Conservation (phyloP, 495 filamentous ascomycete species). For the Aeminium ludgeri region DNA sequence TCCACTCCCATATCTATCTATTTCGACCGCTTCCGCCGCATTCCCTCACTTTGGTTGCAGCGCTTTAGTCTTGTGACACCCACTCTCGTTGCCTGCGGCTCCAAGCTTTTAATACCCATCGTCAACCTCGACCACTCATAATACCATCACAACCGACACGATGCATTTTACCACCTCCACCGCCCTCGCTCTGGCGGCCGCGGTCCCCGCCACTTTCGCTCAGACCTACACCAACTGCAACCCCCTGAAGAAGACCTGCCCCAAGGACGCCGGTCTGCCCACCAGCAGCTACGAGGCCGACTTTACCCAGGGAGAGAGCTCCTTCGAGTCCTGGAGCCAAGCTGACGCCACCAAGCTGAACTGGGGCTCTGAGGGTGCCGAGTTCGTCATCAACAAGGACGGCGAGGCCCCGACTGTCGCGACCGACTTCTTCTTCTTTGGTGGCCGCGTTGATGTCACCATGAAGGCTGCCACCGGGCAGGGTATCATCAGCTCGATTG, state of each 20-base stretch:
- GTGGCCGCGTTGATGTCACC: conserved; percentile 50
- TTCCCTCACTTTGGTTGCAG: too few species aligned
- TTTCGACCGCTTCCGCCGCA: too few species aligned
- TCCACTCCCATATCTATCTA: too few species aligned
- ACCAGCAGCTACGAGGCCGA: conserved; percentile 40
- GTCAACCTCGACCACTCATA: not conserved
- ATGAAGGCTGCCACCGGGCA: conserved; percentile 56
- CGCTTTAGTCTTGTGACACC: too few species aligned
- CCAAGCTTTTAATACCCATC: too few species aligned
- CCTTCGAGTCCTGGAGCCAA: conserved; percentile 41
- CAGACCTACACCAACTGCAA: conserved; percentile 55
- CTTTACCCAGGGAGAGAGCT: conserved; percentile 42
- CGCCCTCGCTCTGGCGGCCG: conserved; percentile 6
- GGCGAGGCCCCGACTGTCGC: conserved; percentile 60
- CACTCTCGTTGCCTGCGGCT: too few species aligned
- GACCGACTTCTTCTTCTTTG: conserved; percentile 63
- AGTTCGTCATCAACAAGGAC: conserved; percentile 53
- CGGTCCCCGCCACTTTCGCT: conserved; percentile 25
- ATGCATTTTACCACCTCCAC: conserved; percentile 13
- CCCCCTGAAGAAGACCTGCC: conserved; percentile 44
- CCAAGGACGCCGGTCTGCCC: conserved; percentile 45
- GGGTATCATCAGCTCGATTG: conserved; percentile 69
- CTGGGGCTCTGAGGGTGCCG: conserved; percentile 41
- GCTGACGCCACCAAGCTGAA: conserved; percentile 36
- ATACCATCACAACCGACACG: not conserved